Base-by-base conservation (phyloP, 139 green algal genomes). In the Chlorella sp. region DNA sequence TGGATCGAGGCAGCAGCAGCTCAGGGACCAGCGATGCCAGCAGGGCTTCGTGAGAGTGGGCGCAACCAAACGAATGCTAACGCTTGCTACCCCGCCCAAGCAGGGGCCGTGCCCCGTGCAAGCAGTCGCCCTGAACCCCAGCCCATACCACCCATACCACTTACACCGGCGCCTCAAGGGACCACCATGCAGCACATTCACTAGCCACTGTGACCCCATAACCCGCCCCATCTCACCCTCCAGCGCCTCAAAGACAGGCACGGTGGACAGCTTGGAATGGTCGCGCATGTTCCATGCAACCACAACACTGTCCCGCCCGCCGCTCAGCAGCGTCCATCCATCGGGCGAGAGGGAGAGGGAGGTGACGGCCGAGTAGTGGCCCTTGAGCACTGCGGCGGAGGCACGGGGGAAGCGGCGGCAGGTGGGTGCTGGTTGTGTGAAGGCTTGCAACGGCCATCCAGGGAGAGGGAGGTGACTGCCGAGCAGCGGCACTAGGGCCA, bases 161-260 rank as follows among this genome's bases (percentile, higher is more conserved):
- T n/a, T n/a, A n/a, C n/a, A n/a, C n/a, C n/a, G n/a, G n/a, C n/a
- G n/a, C n/a, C n/a, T n/a, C n/a, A n/a, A n/a, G n/a, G n/a, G n/a
- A n/a, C n/a, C n/a, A n/a, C n/a, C n/a, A n/a, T n/a, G n/a, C n/a
- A n/a, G n/a, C n/a, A n/a, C n/a, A n/a, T n/a, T n/a, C n/a, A n/a
- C n/a, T n/a, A n/a, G n/a, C n/a, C n/a, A n/a, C n/a, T n/a, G n/a
- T n/a, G n/a, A n/a, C n/a, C n/a, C n/a, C n/a, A n/a, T n/a, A n/a
- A n/a, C n/a, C n/a, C n/a, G n/a, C n/a, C n/a, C 0, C 16, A 17
- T 5, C 81, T 7, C 55, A 88, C 91, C 94, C 86, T 99, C 96
- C 23, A 98, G 67, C 15, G 94, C 91, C 88, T 99, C 97, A 86
- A 94, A 96, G 30, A 98, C 92, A 4, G 96, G 94, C 21, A 98